Base-by-base conservation (phyloP, 2,329 filamentous ascomycete species). In the Cadophora gregata region DNA sequence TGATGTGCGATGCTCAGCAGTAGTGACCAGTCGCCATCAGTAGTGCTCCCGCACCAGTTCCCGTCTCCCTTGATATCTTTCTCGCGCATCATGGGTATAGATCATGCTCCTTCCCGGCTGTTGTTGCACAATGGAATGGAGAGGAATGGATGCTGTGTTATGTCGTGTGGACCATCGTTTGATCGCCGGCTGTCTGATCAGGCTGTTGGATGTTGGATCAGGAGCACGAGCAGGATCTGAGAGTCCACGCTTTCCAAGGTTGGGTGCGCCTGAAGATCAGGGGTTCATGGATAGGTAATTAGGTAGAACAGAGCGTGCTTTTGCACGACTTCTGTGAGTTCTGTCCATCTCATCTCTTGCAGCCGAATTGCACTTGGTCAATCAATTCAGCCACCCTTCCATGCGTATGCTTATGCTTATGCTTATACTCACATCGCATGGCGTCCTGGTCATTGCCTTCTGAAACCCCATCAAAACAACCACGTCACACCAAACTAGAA, bases 41-140 rank as follows among this genome's bases (percentile, higher is more conserved):
- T n/a, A n/a, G n/a, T n/a, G n/a, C n/a, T n/a, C n/a, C n/a, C n/a
- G n/a, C n/a, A n/a, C n/a, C n/a, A n/a, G n/a, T n/a, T n/a, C n/a
- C n/a, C n/a, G n/a, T n/a, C n/a, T n/a, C n/a, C n/a, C n/a, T 21
- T 47, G 42, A 47, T 47, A 1, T 21, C 3, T 21, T 21, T 10
- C n/a, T 21, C 14, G 42, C 42, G 7, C 6, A 21, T 21, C 42
- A n/a, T n/a, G n/a, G n/a, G n/a, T n/a, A n/a, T n/a, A 33, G 31
- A 6, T 33, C 31, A 6, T n/a, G 21, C n/a, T 58, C 55, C 16
- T 42, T 25, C 3, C 55, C 55, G 55, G 55, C 55, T 58, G 36
- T 58, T 58, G 55, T 58, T 58, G 55, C 55, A 38, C 27, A 12
- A n/a, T n/a, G n/a, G n/a, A n/a, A n/a, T n/a, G n/a, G n/a, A n/a